Conservation (phyloP, 345 rosid genomes). For the Chamaenerion angustifolium region DNA sequence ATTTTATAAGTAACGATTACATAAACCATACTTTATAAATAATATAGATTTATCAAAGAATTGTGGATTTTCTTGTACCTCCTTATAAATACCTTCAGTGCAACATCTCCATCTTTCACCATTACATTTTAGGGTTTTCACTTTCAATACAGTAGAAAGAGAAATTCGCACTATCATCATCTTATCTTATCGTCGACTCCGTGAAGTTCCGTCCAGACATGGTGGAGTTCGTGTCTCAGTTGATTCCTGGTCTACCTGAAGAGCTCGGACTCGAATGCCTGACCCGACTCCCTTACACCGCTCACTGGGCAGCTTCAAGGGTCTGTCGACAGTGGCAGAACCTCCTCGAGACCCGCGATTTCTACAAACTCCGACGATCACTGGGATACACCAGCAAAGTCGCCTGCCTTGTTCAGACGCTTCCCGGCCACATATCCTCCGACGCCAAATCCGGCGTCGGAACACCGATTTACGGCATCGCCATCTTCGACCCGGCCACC, state of each 20-base stretch:
- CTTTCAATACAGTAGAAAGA: no score
- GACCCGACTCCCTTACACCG: constrained; percentile 20
- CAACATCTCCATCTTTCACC: no score
- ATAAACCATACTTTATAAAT: no score
- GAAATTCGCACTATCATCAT: no score
- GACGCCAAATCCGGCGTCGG: constrained; percentile 10
- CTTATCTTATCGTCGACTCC: no score
- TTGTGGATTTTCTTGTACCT: no score
- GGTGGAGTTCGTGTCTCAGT: constrained; percentile 1
- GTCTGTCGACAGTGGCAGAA: constrained; percentile 29
- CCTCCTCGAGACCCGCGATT: constrained; percentile 18
- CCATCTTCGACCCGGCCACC: constrained; percentile 23
- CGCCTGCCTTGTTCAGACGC: constrained; percentile 26
- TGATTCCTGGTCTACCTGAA: constrained; percentile 32
- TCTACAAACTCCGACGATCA: constrained; percentile 21
- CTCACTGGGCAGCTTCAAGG: constrained; percentile 20
- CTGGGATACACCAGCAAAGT: constrained; percentile 14
- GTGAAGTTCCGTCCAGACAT: no score
- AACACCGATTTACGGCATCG: constrained; percentile 14
- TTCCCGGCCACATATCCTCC: constrained; percentile 2
- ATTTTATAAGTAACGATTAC: no score
- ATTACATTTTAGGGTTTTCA: no score
- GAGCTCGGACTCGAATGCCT: constrained; percentile 36
- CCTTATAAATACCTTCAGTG: no score
- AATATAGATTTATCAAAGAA: no score